Evolutionary conservation across 2,329 filamentous ascomycete species (phyloP), one percentile per base, ranked within the genome.

Genomic region (Coleophoma cylindrospora): DNA sequence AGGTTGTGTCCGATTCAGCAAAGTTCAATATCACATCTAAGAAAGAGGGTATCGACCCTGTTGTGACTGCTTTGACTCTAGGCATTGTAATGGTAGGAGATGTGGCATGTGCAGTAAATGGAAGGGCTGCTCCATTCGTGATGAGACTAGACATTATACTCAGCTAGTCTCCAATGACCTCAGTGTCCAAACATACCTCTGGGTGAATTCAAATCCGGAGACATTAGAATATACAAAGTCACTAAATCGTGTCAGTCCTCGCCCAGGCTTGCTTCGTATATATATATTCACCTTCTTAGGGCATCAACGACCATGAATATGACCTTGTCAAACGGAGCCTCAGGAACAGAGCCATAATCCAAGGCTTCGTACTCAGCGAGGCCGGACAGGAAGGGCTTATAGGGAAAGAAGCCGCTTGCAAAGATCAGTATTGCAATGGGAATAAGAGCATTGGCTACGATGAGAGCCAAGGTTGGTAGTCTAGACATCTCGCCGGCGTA

Each of bases 281-380:
- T 21, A 17, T 22, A 17, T 19, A 17, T 12, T 52, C 76, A 91
- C 88, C 89, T 95, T 69, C 91, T 80, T 66, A 99, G 70, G 21
- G 94, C 92, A 78, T 99, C 94, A 27, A 99, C 87, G 7, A 99
- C 91, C 92, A 99, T 97, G 68, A 99, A 96, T 48, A 99, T 76
- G 48, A 97, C 75, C 62, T 86, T 91, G 68, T 97, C 84, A 67
- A 99, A 99, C 0, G 87, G 83, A 34, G 88, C 79, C 45, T 75
- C 69, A 3, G 87, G 83, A 7, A 76, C 76, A 43, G 70, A 62
- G 17, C 74, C 82, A 71, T 79, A 75, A 43, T 74, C 70, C 27
- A 79, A 65, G 45, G 77, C 63, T 54, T 81, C 77, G 68, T 84
- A 87, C 55, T 79, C 73, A 10, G 94, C 91, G 43, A 96, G 73